Conservation (phyloP, 2,329 filamentous ascomycete species). For the Dothidotthia symphoricarpi region DNA sequence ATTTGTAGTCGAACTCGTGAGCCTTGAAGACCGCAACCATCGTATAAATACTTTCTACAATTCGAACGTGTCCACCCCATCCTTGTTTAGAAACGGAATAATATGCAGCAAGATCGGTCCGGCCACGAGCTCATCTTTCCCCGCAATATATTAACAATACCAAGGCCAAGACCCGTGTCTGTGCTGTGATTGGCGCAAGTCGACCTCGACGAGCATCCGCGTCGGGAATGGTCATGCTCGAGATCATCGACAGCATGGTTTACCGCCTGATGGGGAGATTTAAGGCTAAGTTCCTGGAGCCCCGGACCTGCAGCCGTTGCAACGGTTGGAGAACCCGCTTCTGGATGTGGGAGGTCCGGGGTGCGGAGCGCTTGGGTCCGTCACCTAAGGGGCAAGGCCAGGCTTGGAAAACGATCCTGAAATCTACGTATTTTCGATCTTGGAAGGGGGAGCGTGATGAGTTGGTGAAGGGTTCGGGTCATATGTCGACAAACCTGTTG, state of each 20-base stretch:
- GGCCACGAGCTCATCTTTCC: constrained; percentile 6
- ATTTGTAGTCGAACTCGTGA: neutral
- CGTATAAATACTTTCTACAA: constrained; percentile 7
- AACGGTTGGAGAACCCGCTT: neutral
- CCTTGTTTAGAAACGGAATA: constrained; percentile 7
- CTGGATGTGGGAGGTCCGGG: too few relatives aligned
- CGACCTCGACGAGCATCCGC: neutral
- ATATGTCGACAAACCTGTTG: too few relatives aligned
- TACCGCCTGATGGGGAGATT: constrained; percentile 1
- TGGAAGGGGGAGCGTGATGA: too few relatives aligned
- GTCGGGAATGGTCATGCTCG: neutral
- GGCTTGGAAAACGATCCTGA: too few relatives aligned
- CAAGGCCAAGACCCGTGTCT: neutral
- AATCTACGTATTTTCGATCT: too few relatives aligned
- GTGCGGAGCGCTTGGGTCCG: too few relatives aligned
- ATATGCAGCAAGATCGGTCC: constrained; percentile 3
- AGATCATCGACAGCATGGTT: neutral
- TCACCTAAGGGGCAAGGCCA: too few relatives aligned
- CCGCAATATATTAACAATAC: constrained; percentile 7
- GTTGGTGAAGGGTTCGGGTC: too few relatives aligned
- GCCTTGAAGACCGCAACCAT: constrained; percentile 1
- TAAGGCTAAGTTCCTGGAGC: constrained; percentile 1
- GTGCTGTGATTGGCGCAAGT: constrained; percentile 5
- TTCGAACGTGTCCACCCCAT: constrained; percentile 7
- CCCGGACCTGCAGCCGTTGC: constrained; percentile 8